phyloP scores from a whole-genome alignment of 148 eudicot species.

The Beta vulgaris region DNA sequence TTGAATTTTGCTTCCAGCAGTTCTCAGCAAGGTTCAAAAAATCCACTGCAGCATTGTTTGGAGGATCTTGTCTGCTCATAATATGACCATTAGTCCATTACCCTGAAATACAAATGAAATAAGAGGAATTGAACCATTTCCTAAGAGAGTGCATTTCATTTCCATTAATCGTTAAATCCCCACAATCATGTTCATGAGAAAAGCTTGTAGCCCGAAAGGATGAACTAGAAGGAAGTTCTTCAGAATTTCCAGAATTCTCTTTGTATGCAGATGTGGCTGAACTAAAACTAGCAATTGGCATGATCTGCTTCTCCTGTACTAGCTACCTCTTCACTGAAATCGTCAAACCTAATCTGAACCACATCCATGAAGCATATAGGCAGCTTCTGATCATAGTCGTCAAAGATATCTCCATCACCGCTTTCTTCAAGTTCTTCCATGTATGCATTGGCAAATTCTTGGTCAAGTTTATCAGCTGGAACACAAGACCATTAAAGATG shows the following conservation, averaged over 20 bases:
- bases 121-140: background rate
- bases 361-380: slow-evolving; percentile 7
- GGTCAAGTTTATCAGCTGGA: slow-evolving; percentile 45
- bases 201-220: background rate
- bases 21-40: slow-evolving; percentile 11
- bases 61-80: background rate
- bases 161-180: background rate
- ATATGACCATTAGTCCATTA: background rate
- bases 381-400: slow-evolving; percentile 21
- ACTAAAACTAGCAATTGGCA: background rate
- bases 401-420: slow-evolving; percentile 34
- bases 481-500: slow-evolving; percentile 53
- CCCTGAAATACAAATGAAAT: background rate
- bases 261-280: slow-evolving; percentile 14
- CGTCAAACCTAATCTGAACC: slow-evolving; percentile 12
- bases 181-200: slow-evolving; percentile 4
- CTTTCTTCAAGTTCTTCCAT: slow-evolving; percentile 59
- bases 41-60: background rate
- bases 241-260: background rate
- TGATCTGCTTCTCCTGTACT: slow-evolving; percentile 44
- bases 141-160: slow-evolving; percentile 1
- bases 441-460: slow-evolving; percentile 63
- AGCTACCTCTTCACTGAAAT: slow-evolving; percentile 33
- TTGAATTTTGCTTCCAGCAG: slow-evolving; percentile 3
- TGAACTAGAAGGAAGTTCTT: slow-evolving; percentile 5